Evolutionary conservation across 2,329 filamentous ascomycete species (phyloP).

Genomic region (Colletotrichum sp.): DNA sequence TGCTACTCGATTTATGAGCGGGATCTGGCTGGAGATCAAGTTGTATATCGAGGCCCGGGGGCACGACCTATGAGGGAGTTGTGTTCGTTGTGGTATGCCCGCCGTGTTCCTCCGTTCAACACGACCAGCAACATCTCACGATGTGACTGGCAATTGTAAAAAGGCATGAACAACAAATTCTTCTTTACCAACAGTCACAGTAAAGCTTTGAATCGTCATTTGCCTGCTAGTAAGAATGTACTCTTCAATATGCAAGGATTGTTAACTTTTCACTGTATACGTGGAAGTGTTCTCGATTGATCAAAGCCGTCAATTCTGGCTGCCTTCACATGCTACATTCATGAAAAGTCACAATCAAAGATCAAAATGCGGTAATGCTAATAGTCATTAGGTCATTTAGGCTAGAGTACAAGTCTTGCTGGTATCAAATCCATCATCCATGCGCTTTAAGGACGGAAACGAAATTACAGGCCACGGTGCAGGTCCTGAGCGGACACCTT

Average conservation of each 20-base stretch:
- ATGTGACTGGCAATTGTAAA: too few relatives aligned
- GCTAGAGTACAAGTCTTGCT: slow-evolving; percentile 4
- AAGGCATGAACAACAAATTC: too few relatives aligned
- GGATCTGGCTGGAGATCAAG: background rate
- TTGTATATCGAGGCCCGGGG: background rate
- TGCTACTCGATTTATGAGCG: background rate
- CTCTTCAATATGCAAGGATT: too few relatives aligned
- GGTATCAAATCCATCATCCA: slow-evolving; percentile 8
- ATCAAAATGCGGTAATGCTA: background rate
- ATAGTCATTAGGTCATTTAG: slow-evolving; percentile 17
- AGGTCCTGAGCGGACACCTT: slow-evolving; percentile 51
- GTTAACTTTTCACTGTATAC: too few relatives aligned
- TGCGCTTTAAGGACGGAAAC: background rate
- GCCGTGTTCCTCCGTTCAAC: too few relatives aligned
- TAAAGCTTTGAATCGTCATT: too few relatives aligned
- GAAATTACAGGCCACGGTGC: slow-evolving; percentile 48
- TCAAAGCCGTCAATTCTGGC: too few relatives aligned
- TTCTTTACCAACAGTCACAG: too few relatives aligned
- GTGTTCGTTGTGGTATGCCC: background rate
- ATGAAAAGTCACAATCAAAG: background rate
- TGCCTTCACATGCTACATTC: background rate
- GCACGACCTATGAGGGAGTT: background rate
- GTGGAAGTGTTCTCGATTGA: too few relatives aligned
- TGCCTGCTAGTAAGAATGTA: too few relatives aligned
- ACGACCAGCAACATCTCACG: too few relatives aligned